Evolutionary conservation across 2,329 filamentous ascomycete genomes (phyloP).

Genomic region (Diaporthe vaccinii): DNA sequence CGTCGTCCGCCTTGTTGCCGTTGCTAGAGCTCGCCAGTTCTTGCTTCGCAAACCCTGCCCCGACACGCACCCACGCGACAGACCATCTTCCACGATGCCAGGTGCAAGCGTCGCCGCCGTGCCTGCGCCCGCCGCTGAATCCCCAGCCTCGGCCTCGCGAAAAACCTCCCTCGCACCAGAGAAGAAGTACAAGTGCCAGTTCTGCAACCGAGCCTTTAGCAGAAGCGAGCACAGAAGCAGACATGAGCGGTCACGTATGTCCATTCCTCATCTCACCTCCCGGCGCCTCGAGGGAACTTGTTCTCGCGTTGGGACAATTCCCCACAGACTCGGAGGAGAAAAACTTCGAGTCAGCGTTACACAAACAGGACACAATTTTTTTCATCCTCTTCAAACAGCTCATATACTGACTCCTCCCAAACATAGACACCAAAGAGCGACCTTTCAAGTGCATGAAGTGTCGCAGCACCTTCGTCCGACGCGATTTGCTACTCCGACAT

Average conservation of each 20-base stretch:
- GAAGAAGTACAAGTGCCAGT: conserved; percentile 99
- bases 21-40: conserved; percentile 38
- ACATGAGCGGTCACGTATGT: conserved; percentile 98
- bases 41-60: conserved; percentile 41
- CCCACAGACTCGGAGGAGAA: neutral
- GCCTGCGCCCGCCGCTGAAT: conserved; percentile 73
- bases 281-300: conserved; percentile 12
- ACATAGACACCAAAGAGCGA: conserved; percentile 93
- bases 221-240: conserved; percentile 96
- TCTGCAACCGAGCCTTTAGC: conserved; percentile 97
- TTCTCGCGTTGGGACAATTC: conserved; percentile 8
- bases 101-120: conserved; percentile 76
- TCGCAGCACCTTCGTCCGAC: conserved; percentile 96
- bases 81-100: conserved; percentile 70
- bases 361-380: conserved; percentile 20
- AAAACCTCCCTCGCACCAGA: conserved; percentile 86
- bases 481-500: conserved; percentile 95
- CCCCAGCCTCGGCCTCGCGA: conserved; percentile 74
- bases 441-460: conserved; percentile 99
- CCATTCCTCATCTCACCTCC: conserved; percentile 28
- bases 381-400: neutral
- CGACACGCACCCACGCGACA: conserved; percentile 49
- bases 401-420: conserved; percentile 22
- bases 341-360: conserved; percentile 20
- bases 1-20: conserved; percentile 40